A percentile compares a stretch with the other conserved stretches of the same genome.
Conservation (phyloP, 805 yeast species). For the Yarrowia porcina region DNA sequence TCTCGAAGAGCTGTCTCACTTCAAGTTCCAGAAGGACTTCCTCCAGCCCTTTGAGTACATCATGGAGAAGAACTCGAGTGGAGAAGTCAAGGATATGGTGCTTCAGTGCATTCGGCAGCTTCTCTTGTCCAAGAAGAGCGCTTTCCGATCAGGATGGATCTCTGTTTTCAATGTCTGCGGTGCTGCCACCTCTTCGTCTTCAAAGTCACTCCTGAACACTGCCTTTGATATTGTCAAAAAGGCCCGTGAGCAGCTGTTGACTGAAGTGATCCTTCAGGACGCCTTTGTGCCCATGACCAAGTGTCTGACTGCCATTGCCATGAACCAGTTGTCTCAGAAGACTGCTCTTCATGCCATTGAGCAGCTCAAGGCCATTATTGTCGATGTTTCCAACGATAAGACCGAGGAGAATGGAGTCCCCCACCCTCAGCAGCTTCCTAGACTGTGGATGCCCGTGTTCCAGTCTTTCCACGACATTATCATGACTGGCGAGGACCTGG, state of each 20-base stretch:
- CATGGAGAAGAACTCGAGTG: slow-evolving; percentile 60
- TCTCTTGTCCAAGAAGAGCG: slow-evolving; percentile 67
- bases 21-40: slow-evolving; percentile 92
- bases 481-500: slow-evolving; percentile 91
- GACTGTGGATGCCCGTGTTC: slow-evolving; percentile 83
- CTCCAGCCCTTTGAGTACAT: slow-evolving; percentile 85
- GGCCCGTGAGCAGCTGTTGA: slow-evolving; percentile 60
- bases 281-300: slow-evolving; percentile 62
- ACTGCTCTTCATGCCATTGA: slow-evolving; percentile 77
- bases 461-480: slow-evolving; percentile 82
- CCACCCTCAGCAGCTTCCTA: slow-evolving; percentile 29
- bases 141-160: slow-evolving; percentile 91
- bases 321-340: slow-evolving; percentile 78
- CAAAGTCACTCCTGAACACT: slow-evolving; percentile 58
- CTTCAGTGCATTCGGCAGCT: slow-evolving; percentile 85
- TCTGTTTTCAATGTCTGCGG: slow-evolving; percentile 78
- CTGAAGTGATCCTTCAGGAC: slow-evolving; percentile 65
- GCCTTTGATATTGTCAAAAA: slow-evolving; percentile 61
- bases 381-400: slow-evolving; percentile 32
- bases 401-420: slow-evolving; percentile 32
- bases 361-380: slow-evolving; percentile 48
- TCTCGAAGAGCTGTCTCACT: slow-evolving; percentile 90
- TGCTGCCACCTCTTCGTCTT: slow-evolving; percentile 59
- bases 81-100: slow-evolving; percentile 80
- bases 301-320: slow-evolving; percentile 76